These are phyloP conservation scores for Olyra latifolia DNA, from an alignment of 176 grass and related monocot species.

Conservation along the genomic window DNA sequence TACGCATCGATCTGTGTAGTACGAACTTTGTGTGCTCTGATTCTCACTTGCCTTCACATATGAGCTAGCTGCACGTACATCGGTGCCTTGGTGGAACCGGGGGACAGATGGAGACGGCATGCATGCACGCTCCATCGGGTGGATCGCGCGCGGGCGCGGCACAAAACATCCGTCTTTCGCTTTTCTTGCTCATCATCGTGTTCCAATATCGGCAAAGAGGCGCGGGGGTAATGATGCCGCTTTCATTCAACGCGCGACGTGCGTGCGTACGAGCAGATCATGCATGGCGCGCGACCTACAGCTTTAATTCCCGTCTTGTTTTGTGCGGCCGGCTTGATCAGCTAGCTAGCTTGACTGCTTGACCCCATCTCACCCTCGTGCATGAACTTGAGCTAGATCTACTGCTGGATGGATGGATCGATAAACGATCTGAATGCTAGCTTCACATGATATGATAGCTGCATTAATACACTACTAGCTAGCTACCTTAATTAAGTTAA, in stretches of 20 bases:
- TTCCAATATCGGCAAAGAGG: constrained; percentile 23
- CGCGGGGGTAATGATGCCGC: constrained; percentile 48
- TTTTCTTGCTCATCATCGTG: constrained; percentile 44
- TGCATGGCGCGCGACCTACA: neutral
- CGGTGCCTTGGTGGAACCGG: too few species aligned
- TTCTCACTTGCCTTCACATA: too few species aligned
- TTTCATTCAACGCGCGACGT: constrained; percentile 41
- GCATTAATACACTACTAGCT: neutral
- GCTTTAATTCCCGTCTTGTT: neutral
- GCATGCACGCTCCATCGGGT: neutral
- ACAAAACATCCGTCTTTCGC: constrained; percentile 39
- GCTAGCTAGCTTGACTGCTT: neutral
- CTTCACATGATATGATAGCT: constrained; percentile 14
- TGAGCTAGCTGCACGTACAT: too few species aligned
- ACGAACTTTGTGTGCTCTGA: too few species aligned
- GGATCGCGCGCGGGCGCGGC: constrained; percentile 15
- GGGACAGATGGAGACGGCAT: neutral
- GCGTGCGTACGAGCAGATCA: constrained; percentile 33
- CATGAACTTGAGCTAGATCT: neutral
- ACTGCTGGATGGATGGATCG: neutral
- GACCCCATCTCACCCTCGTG: neutral
- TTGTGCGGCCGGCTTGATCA: neutral
- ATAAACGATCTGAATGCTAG: neutral
- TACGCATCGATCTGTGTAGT: too few species aligned
- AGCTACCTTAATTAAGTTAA: neutral